Evolutionary conservation across 2,329 filamentous ascomycete genomes (phyloP), one percentile per base, ranked within the genome.

Genomic region (Xylaria sp.): DNA sequence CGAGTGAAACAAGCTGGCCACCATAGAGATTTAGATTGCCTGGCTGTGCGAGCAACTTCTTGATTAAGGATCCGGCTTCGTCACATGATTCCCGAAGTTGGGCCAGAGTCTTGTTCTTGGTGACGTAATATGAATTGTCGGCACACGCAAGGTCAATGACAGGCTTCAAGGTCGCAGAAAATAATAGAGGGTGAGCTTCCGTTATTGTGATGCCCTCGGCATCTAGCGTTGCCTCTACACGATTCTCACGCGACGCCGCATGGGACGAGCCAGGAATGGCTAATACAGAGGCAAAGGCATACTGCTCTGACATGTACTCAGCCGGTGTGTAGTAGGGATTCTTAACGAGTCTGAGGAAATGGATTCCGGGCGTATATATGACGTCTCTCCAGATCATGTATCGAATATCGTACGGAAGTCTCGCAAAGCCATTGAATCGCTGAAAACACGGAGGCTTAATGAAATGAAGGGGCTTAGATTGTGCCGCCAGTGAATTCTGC

Each of bases 321-420:
- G 44, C n/a, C 10, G 46, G 15, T 29, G 37, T 10, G 19, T 60
- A 46, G 9, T n/a, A 48, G 41, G n/a, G 63, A 58, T 31, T 60
- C 54, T n/a, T n/a, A 19, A 65, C 70, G 29, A 73, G 66, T 51
- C 72, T 72, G 31, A 74, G 70, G 41, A 74, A 74, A 62, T 74
- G 72, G n/a, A 74, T 73, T 4, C 72, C 72, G 4, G 70, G 68
- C 0, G 64, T 69, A 33, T 68, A 70, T 15, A 74, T 70, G 35
- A 64, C 56, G 2, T 67, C 41, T 46, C 69, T 58, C 72, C 72
- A 73, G 27, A 74, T 70, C 58, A 70, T 64, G 29, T 69, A 55
- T 13, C 72, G 72, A 35, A 73, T 66, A 38, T 74, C 72, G 27
- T 69, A 72, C 3, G 72, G 72, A 29, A 74, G 60, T 10, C 59